Evolutionary conservation across 306 rosid genomes (phyloP).

Genomic region (Vigna unguiculata): DNA sequence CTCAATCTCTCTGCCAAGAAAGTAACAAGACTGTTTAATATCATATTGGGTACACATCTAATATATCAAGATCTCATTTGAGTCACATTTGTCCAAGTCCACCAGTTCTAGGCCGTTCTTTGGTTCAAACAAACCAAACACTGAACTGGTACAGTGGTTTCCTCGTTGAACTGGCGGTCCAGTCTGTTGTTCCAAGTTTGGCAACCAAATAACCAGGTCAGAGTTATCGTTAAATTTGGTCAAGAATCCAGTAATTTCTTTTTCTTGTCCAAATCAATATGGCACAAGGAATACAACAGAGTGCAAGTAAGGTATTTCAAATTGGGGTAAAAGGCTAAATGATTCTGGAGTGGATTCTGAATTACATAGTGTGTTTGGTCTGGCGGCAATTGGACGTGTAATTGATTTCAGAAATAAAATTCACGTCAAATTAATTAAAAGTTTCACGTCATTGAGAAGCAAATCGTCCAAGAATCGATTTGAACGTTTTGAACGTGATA

Average conservation of each 20-base stretch:
- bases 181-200: too few species aligned
- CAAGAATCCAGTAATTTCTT: neutral
- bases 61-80: constrained; percentile 21
- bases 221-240: neutral
- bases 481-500: too few species aligned
- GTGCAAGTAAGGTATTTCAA: neutral
- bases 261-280: constrained; percentile 5
- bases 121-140: too few species aligned
- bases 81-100: neutral
- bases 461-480: too few species aligned
- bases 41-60: neutral
- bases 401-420: too few species aligned
- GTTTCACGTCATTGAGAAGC: too few species aligned
- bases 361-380: too few species aligned
- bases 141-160: too few species aligned
- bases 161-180: too few species aligned
- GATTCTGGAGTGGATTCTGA: neutral
- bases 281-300: constrained; percentile 9
- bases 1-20: constrained; percentile 84
- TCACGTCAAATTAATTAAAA: too few species aligned
- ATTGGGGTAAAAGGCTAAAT: neutral
- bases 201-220: neutral
- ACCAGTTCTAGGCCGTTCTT: too few species aligned
- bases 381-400: too few species aligned
- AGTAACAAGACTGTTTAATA: constrained; percentile 35